These are phyloP conservation scores for Echites panduratus DNA, from an alignment of 257 asterid species.

Conservation along the genomic window DNA sequence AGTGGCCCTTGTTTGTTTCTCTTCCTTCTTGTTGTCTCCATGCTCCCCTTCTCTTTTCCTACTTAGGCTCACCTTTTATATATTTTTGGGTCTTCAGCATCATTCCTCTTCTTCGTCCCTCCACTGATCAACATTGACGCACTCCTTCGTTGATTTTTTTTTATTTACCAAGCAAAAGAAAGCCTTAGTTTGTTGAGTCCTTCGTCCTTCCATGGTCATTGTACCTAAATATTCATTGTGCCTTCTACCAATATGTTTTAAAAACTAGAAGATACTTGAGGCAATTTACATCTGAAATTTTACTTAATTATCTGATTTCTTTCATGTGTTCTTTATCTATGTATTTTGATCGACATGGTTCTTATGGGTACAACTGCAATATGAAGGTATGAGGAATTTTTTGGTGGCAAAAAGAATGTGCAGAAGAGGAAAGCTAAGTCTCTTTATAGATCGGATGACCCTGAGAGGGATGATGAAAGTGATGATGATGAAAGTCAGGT, in stretches of 20 bases:
- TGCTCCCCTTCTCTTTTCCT: neutral
- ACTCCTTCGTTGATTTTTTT: neutral
- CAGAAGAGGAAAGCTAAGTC: conserved; percentile 47
- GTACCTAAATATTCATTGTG: neutral
- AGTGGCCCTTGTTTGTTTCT: neutral
- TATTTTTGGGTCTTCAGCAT: neutral
- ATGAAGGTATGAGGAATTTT: conserved; percentile 76
- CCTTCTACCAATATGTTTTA: neutral
- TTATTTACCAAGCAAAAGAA: neutral
- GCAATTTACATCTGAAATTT: neutral
- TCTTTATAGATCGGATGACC: conserved; percentile 41
- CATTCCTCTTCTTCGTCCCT: neutral
- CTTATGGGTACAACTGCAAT: conserved; percentile 16
- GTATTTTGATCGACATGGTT: conserved; percentile 4
- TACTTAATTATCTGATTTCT: conserved; percentile 8
- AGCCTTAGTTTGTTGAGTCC: neutral
- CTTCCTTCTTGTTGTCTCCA: neutral
- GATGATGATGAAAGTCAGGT: conserved; percentile 38
- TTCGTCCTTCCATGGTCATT: neutral
- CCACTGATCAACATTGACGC: neutral
- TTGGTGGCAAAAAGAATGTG: conserved; percentile 38
- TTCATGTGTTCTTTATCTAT: neutral
- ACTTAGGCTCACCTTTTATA: neutral
- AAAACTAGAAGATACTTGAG: neutral
- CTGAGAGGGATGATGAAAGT: conserved; percentile 41